Percentiles rank a stretch among this genome's conserved stretches.
phyloP scores from a whole-genome alignment of 306 rosid genomes.

The Sicyos baderoa region DNA sequence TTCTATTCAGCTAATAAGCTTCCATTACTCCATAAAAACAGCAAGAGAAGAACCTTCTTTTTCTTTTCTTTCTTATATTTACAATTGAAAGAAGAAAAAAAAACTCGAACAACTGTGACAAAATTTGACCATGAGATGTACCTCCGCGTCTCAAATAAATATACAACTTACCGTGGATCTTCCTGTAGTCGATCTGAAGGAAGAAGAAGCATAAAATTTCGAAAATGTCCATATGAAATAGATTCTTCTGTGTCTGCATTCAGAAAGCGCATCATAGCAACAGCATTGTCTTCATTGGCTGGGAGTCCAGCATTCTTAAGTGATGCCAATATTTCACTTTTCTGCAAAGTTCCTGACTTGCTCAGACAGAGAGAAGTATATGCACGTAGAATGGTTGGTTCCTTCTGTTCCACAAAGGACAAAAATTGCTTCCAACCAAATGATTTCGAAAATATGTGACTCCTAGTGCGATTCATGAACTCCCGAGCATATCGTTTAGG shows the following conservation, averaged over 20 bases:
- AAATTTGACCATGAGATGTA: background rate
- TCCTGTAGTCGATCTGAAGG: constrained; percentile 97
- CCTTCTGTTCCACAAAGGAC: constrained; percentile 95
- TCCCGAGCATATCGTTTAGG: constrained; percentile 96
- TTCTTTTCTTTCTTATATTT: background rate
- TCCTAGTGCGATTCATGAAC: constrained; percentile 83
- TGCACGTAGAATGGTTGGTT: constrained; percentile 97
- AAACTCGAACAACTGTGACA: constrained; percentile 3
- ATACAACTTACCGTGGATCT: constrained; percentile 78
- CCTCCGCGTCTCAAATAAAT: constrained; percentile 19
- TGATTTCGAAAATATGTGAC: constrained; percentile 87
- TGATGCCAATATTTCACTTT: constrained; percentile 85
- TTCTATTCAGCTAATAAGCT: background rate
- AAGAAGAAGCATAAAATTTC: constrained; percentile 93
- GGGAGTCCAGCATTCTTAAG: constrained; percentile 91
- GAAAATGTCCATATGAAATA: constrained; percentile 93
- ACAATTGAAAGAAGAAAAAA: background rate
- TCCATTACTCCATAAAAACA: background rate
- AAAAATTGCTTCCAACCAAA: constrained; percentile 96
- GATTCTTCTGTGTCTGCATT: constrained; percentile 89
- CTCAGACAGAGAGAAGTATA: constrained; percentile 90
- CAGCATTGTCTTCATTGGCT: constrained; percentile 93
- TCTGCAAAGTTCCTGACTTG: constrained; percentile 96
- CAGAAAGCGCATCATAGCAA: constrained; percentile 97
- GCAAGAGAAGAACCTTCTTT: background rate